Percentiles rank a stretch among this genome's conserved stretches.
Evolutionary conservation across 129 eudicot genomes (phyloP).

Genomic region (Heracleum sosnowskyi): DNA sequence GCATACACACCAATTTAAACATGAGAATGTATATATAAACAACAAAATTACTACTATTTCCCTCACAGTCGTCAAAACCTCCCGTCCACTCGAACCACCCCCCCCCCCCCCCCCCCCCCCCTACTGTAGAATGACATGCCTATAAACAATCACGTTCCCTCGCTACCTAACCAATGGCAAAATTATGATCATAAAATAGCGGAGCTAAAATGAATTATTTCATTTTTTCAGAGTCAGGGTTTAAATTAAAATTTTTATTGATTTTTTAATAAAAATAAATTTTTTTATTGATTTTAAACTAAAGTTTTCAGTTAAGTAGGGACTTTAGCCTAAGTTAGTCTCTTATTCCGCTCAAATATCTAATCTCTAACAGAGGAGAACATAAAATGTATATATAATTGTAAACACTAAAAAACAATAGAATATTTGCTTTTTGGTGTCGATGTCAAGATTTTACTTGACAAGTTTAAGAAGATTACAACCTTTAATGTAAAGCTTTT

Average conservation of each 20-base stretch:
- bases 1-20: neutral
- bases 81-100: neutral
- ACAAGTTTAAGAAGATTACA: neutral
- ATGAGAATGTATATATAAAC: neutral
- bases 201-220: too few relatives aligned
- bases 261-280: too few relatives aligned
- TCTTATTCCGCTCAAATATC: too few relatives aligned
- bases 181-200: too few relatives aligned
- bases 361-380: too few relatives aligned
- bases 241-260: too few relatives aligned
- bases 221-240: too few relatives aligned
- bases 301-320: too few relatives aligned
- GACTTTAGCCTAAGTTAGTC: too few relatives aligned
- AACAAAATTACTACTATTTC: neutral
- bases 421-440: neutral
- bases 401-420: neutral
- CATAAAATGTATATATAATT: neutral
- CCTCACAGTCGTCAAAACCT: neutral
- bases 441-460: neutral
- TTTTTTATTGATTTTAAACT: too few relatives aligned
- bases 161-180: slow-evolving; percentile 2
- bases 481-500: neutral
- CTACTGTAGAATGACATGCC: too few relatives aligned
- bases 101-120: too few relatives aligned
- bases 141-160: neutral